Percentiles rank a stretch among this genome's conserved stretches.
These are phyloP conservation scores for Fomitopsis serialis DNA, from an alignment of 768 basidiomycete species.

Conservation along the genomic window DNA sequence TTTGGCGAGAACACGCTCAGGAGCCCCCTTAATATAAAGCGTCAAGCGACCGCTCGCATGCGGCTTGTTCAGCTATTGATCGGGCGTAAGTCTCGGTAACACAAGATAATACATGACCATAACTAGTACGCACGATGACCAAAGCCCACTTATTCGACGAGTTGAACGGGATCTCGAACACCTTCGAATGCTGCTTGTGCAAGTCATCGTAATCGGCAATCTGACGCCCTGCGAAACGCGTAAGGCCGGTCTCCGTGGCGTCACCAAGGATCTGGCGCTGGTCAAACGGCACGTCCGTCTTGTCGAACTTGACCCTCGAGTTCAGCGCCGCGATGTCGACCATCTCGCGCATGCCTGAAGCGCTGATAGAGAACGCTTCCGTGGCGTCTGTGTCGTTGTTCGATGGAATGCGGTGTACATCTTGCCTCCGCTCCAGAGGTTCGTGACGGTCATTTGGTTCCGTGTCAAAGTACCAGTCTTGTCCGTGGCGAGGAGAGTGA, in stretches of 20 bases:
- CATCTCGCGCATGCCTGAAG: conserved; percentile 59
- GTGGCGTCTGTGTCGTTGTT: conserved; percentile 62
- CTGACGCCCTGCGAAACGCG: conserved; percentile 58
- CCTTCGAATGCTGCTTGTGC: conserved; percentile 45
- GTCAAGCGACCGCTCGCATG: conserved; percentile 45
- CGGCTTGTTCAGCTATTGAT: conserved; percentile 48
- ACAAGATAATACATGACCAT: background rate
- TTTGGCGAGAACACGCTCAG: conserved; percentile 62
- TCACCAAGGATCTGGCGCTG: conserved; percentile 61
- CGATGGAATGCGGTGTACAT: conserved; percentile 68
- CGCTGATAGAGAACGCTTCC: conserved; percentile 41
- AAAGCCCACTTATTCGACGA: conserved; percentile 72
- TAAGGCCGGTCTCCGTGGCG: conserved; percentile 72
- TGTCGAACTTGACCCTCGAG: conserved; percentile 67
- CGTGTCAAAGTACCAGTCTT: conserved; percentile 69
- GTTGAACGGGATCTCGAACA: conserved; percentile 75
- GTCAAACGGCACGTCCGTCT: conserved; percentile 54
- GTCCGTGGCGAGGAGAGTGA: conserved; percentile 65
- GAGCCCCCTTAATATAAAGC: conserved; percentile 64
- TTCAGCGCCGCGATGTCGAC: conserved; percentile 62
- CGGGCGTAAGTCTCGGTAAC: background rate
- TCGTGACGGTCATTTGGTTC: conserved; percentile 70
- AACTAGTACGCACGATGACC: conserved; percentile 44
- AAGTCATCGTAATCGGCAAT: conserved; percentile 50
- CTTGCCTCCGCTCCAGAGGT: conserved; percentile 56